Evolutionary conservation across 441 rosid genomes (phyloP).

Genomic region (Pelargonium fulgidum): DNA sequence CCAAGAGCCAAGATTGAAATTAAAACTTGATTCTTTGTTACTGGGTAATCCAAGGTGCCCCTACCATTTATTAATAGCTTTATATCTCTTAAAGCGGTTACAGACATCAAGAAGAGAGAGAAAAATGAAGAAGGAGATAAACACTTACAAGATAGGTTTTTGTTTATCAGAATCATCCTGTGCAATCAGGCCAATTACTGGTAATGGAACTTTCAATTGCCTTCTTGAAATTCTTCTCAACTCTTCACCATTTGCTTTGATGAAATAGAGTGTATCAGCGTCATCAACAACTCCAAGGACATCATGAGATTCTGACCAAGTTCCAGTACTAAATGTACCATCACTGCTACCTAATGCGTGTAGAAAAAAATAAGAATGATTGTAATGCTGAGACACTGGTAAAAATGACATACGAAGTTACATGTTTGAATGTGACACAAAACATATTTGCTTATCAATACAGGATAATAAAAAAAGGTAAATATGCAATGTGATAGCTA

Average conservation of each 20-base stretch:
- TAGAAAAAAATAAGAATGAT: conserved; percentile 27
- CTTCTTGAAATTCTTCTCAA: conserved; percentile 51
- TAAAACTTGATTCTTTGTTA: not conserved
- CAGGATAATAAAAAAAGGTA: not conserved
- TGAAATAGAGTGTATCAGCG: conserved; percentile 55
- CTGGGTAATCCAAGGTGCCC: not conserved
- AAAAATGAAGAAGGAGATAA: conserved; percentile 15
- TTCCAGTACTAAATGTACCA: conserved; percentile 57
- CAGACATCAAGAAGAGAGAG: conserved; percentile 7
- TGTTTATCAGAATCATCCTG: conserved; percentile 37
- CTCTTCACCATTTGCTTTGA: conserved; percentile 82
- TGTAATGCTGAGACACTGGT: not conserved
- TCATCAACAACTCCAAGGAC: conserved; percentile 76
- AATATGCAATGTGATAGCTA: not conserved
- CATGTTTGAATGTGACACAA: not conserved
- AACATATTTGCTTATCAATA: not conserved
- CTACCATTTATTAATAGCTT: not conserved
- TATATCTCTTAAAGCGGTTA: not conserved
- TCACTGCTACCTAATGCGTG: conserved; percentile 43
- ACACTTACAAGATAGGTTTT: conserved; percentile 63
- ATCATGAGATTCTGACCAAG: conserved; percentile 83
- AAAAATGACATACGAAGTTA: too few species aligned
- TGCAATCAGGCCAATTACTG: conserved; percentile 60
- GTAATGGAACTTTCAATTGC: conserved; percentile 54
- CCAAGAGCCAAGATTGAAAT: not conserved